Conservation (phyloP, 495 filamentous ascomycete species). For the Talaromyces thailandensis region DNA sequence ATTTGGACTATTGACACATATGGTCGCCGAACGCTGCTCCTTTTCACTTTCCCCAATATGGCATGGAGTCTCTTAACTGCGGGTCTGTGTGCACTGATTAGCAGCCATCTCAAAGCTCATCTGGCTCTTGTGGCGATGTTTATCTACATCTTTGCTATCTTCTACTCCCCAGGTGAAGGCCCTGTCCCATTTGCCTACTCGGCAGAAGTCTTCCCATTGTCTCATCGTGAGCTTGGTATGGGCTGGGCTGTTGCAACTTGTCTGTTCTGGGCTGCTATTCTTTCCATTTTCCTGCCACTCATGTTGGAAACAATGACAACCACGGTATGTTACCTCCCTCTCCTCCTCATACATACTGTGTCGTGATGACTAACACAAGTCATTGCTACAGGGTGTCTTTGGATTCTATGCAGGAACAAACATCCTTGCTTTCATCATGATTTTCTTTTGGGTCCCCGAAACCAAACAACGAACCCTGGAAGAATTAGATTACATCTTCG, state of each 20-base stretch:
- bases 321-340: constrained; percentile 6
- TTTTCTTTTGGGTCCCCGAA: constrained; percentile 69
- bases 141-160: background rate
- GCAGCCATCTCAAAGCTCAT: background rate
- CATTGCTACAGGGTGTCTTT: background rate
- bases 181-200: constrained; percentile 68
- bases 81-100: constrained; percentile 29
- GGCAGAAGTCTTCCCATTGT: constrained; percentile 73
- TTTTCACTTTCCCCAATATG: constrained; percentile 47
- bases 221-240: constrained; percentile 68
- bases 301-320: constrained; percentile 45
- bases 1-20: constrained; percentile 41
- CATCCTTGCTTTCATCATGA: constrained; percentile 55
- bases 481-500: constrained; percentile 49
- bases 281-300: constrained; percentile 61
- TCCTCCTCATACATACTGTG: background rate
- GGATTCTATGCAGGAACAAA: constrained; percentile 59
- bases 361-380: background rate
- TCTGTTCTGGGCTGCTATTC: constrained; percentile 61
- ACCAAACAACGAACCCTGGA: constrained; percentile 74
- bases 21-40: constrained; percentile 38
- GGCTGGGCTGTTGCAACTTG: constrained; percentile 64
- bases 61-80: constrained; percentile 39
- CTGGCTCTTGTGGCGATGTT: background rate
- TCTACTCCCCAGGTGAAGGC: background rate